Base-by-base conservation (phyloP, 2,329 filamentous ascomycete species). In the Ophiostoma australiae region DNA sequence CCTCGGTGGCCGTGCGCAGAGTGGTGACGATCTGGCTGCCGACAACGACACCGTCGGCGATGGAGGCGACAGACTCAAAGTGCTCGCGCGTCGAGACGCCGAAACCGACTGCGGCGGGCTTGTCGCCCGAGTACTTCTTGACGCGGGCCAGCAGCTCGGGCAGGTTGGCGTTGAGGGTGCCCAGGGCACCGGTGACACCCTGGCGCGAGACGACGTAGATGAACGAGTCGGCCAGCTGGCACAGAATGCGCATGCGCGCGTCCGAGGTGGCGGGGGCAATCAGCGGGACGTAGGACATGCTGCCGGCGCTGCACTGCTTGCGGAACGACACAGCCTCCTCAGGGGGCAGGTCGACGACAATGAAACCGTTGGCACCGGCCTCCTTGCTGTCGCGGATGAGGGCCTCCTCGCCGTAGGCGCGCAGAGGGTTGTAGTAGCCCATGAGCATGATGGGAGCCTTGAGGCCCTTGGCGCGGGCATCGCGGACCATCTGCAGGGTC, bases 191-290 rank as follows among this genome's bases (percentile, higher is more conserved):
- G 11, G 95, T 99, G 71, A 98, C 94, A 76, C 95, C 95, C 91
- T 97, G 96, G 76, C 94, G 87, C 35, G 94, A 98, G 71, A 99
- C 95, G 73, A 99, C 94, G 80, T 99, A 99, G 82, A 99, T 97
- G 84, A 98, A 99, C 3, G 94, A 97, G 81, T 98, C 94, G 78
- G 95, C 95, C 74, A 99, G 94, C 80, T 92, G 89, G 87, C 95
- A 99, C 15, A 99, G 90, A 58, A 97, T 86, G 82, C 92, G 94
- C 94, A 99, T 97, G 77, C 95, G 91, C 74, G 88, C 85, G 76
- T 97, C 93, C 7, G 93, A 97, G 1, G 95, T 98, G 13, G 94
- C 89, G 7, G 95, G 95, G 0, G 95, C 94, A 76, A 99, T 97
- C 70, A 99, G 85, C n/a, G 95, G 95, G 17, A 99, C 91, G 79